Conservation (phyloP, 176 grass and related monocot genomes). For the Guadua angustifolia region DNA sequence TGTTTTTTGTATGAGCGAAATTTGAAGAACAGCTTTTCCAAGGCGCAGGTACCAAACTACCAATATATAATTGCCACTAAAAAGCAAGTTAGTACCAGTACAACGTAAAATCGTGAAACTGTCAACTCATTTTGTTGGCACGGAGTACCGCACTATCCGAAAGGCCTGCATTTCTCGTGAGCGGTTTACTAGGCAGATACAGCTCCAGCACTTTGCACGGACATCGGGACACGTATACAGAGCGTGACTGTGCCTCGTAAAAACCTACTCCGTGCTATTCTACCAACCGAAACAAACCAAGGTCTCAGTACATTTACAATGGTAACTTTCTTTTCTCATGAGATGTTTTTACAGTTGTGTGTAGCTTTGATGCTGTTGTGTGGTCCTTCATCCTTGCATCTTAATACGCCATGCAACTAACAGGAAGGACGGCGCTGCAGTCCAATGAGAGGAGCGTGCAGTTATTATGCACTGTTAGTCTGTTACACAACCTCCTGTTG, state of each 20-base stretch:
- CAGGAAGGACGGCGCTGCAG: neutral
- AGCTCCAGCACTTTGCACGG: neutral
- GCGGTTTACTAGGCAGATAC: conserved; percentile 8
- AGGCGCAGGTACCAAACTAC: neutral
- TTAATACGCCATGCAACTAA: neutral
- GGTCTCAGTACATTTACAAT: neutral
- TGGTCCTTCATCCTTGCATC: neutral
- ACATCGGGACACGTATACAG: neutral
- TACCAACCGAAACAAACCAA: neutral
- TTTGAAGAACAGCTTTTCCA: neutral
- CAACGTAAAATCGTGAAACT: neutral
- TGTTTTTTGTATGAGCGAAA: neutral
- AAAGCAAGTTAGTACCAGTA: neutral
- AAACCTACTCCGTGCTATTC: neutral
- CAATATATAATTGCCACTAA: neutral
- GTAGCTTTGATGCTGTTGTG: neutral
- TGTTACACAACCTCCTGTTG: neutral
- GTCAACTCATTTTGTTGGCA: neutral
- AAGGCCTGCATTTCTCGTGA: neutral
- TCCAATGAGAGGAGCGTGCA: neutral
- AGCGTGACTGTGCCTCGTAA: neutral
- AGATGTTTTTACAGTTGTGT: no score
- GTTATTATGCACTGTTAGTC: neutral
- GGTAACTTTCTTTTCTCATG: no score
- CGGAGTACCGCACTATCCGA: neutral